Evolutionary conservation across 441 rosid species (phyloP).

Genomic region (Hura crepitans): DNA sequence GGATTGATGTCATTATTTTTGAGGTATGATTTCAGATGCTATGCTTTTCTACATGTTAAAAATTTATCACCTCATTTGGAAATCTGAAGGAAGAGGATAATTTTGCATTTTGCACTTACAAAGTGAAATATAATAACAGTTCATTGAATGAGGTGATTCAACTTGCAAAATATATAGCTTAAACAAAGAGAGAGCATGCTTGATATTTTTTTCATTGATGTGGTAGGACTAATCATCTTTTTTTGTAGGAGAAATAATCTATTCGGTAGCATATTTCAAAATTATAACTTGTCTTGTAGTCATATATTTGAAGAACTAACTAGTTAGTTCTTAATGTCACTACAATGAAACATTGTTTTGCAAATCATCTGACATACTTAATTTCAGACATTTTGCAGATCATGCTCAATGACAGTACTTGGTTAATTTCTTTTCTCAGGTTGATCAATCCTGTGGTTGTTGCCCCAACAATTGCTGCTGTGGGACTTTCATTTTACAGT

Average conservation of each 20-base stretch:
- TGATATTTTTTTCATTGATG: not conserved
- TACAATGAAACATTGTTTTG: not conserved
- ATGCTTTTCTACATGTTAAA: not conserved
- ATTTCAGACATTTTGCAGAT: constrained; percentile 1
- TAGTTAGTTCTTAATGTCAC: not conserved
- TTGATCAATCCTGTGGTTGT: constrained; percentile 93
- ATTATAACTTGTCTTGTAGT: not conserved
- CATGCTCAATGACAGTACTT: not conserved
- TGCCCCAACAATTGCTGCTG: constrained; percentile 97
- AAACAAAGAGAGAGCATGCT: not conserved
- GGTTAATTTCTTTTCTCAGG: constrained; percentile 41
- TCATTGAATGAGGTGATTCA: not conserved
- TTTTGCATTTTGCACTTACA: not conserved
- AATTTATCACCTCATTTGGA: not conserved
- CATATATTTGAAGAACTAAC: not conserved
- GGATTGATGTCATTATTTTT: constrained; percentile 77
- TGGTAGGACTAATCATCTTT: not conserved
- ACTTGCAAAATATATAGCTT: constrained; percentile 1
- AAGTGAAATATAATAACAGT: not conserved
- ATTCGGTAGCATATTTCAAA: too few relatives aligned
- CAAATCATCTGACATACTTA: not conserved
- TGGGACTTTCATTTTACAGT: constrained; percentile 90
- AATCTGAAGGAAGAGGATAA: not conserved
- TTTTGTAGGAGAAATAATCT: not conserved
- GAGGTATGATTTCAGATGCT: constrained; percentile 45